Base-by-base conservation (phyloP, 306 rosid genomes). In the Castanea mollissima region DNA sequence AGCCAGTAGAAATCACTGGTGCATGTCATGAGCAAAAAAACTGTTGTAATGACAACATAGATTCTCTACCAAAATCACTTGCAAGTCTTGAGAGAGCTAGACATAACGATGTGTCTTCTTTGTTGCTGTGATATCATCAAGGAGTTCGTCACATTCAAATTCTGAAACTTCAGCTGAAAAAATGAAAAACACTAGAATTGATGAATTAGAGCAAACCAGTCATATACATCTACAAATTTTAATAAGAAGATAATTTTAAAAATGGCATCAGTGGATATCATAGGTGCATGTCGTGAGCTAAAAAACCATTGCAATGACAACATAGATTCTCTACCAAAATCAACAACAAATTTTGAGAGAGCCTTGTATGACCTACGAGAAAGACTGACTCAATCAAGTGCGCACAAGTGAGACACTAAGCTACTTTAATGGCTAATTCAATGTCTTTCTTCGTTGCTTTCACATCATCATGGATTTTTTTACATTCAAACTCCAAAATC, bases 291-390 rank as follows among this genome's bases (percentile, higher is more conserved):
- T 1, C 97, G 84, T 1, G 84, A 70, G 75, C 87, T 76, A 56
- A 88, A 89, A 88, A 89, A 87, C 69, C 88, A 85, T 34, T 67
- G 83, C 85, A 85, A 54, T 76, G 93, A 88, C 80, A 89, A 73
- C 94, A 80, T 86, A 23, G 92, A 88, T 64, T 91, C 93, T 62
- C 60, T 81, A 74, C 87, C 92, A 79, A 91, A 94, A 73, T 92
- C 94, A 3, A 82, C 80, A 63, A 90, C 83, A 62, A 94, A 89
- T 67, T 67, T 89, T 23, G 92, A 86, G 77, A 92, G 80, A 64
- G 98, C 98, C 62, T 34, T 62, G 63, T 78, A 90, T 58, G 15
- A 10, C 52, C 15, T 9, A 46, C 0, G 1, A 46, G 15, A 46
- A 46, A 11, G 15, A 46, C 15, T 1, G 0, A 9, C 11, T 46